A percentile compares a stretch with the other conserved stretches of the same genome.
phyloP scores from a whole-genome alignment of 129 eudicot species.

The Flaveria linearis region DNA sequence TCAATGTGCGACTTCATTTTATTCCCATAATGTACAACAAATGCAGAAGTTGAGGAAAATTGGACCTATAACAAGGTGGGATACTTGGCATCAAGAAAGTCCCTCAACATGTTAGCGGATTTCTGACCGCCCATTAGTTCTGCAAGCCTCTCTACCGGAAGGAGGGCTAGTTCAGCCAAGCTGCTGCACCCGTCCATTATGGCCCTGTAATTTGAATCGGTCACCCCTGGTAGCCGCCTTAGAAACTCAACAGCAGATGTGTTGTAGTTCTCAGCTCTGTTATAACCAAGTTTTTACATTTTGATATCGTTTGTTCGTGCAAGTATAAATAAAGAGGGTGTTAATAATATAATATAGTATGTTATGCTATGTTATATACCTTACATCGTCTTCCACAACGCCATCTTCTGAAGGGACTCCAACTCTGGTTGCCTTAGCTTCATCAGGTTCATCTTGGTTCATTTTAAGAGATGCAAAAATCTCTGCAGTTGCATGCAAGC shows the following conservation, averaged over 20 bases:
- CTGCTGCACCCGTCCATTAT: constrained; percentile 86
- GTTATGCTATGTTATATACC: constrained; percentile 46
- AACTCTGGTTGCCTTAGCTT: constrained; percentile 87
- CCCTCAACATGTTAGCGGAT: constrained; percentile 83
- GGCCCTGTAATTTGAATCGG: constrained; percentile 83
- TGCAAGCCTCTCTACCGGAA: constrained; percentile 71
- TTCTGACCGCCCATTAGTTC: constrained; percentile 92
- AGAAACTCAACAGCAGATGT: constrained; percentile 93
- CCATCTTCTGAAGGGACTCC: constrained; percentile 99
- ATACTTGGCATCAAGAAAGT: constrained; percentile 95
- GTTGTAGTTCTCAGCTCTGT: constrained; percentile 92
- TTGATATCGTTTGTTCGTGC: not conserved
- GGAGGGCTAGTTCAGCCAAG: constrained; percentile 80
- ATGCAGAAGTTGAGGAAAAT: not conserved
- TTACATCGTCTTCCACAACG: constrained; percentile 74
- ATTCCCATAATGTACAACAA: constrained; percentile 32
- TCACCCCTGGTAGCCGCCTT: constrained; percentile 93
- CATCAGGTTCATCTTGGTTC: constrained; percentile 97
- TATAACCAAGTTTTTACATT: constrained; percentile 4
- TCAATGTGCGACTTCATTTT: not conserved
- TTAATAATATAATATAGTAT: not conserved
- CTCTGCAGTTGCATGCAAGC: constrained; percentile 98
- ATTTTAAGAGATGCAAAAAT: constrained; percentile 81
- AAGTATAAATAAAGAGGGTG: not conserved
- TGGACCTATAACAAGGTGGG: constrained; percentile 65